These are phyloP conservation scores for Ottelia alismoides DNA, from an alignment of 106 monocot genomes.

Conservation along the genomic window DNA sequence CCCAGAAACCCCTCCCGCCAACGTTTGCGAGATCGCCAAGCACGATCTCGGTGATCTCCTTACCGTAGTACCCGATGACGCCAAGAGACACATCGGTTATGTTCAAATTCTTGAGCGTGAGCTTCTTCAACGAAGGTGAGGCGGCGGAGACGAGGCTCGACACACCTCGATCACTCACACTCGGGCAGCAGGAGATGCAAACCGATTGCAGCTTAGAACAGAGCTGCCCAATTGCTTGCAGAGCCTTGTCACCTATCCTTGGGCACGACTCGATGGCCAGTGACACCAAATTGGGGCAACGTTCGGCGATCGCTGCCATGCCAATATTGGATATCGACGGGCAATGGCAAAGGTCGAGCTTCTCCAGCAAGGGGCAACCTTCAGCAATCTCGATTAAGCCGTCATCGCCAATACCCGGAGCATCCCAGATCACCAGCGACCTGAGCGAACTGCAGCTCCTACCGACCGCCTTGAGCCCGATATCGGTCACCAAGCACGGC, in stretches of 20 bases:
- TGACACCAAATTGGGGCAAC: constrained; percentile 53
- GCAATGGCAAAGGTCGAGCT: constrained; percentile 53
- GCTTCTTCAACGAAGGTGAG: constrained; percentile 34
- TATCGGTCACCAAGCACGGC: constrained; percentile 34
- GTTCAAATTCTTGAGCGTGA: constrained; percentile 46
- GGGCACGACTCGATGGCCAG: constrained; percentile 45
- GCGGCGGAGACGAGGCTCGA: constrained; percentile 44
- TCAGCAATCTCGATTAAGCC: constrained; percentile 53
- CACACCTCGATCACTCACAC: constrained; percentile 60
- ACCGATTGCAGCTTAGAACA: constrained; percentile 49
- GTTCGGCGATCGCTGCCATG: constrained; percentile 46
- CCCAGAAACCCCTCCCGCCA: constrained; percentile 80
- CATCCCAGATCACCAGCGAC: constrained; percentile 41
- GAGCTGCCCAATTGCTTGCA: constrained; percentile 39
- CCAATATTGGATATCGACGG: constrained; percentile 63
- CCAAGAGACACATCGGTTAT: constrained; percentile 55
- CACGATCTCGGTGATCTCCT: constrained; percentile 30
- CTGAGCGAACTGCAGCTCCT: constrained; percentile 39
- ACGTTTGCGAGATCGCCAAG: constrained; percentile 40
- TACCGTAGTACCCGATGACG: constrained; percentile 69
- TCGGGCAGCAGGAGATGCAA: constrained; percentile 40
- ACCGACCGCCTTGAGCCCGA: constrained; percentile 45
- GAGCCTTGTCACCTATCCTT: constrained; percentile 36
- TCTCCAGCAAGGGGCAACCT: constrained; percentile 67
- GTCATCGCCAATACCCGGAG: constrained; percentile 38